Evolutionary conservation across 495 filamentous ascomycete species (phyloP), one percentile per base, ranked within the genome.

Genomic region (Xylaria venustula): DNA sequence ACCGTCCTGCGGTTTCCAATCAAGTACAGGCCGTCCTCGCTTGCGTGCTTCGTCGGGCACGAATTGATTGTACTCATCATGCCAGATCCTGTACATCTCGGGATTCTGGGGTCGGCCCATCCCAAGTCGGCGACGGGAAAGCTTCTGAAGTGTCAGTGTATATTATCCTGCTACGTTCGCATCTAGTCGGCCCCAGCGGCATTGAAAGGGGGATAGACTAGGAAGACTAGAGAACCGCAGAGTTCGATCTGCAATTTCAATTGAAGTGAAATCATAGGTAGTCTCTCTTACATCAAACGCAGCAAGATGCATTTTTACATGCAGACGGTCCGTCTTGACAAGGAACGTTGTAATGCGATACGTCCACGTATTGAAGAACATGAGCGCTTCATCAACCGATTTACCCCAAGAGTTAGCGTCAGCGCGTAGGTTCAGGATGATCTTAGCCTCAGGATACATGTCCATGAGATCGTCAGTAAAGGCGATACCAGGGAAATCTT

Each of bases 371-470:
- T 36, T 34, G 63, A 68, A 65, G 40, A 57, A 70, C 12, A 36
- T 44, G 42, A 70, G 42, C 6, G 49, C 51, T 22, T 58, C 58
- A 54, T 49, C 36, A 19, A 54, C 20, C 32, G 56, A 62, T 14
- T 59, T 45, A 17, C 46, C 41, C 65, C 63, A 68, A 0, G 36
- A 32, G 7, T 57, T 17, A 12, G n/a, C 58, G 22, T 15, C 44
- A 37, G 54, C 45, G 19, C 71, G 64, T 50, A 66, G 62, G 52
- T 73, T 73, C 14, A 73, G 64, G 19, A 75, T 54, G 37, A 75
- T 58, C 28, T 64, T 64, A 3, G 71, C 69, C 30, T 72, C 64
- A 12, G 72, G 71, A 23, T 72, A 75, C 67, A 75, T 73, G 41
- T 72, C 72, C 67, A 75, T 73, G 3, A 72, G 57, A 44, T 73